Percentiles rank a stretch among this genome's conserved stretches.
These are phyloP conservation scores for Plasmodium yoelii DNA, from an alignment of 169 alveolate species.

Conservation along the genomic window DNA sequence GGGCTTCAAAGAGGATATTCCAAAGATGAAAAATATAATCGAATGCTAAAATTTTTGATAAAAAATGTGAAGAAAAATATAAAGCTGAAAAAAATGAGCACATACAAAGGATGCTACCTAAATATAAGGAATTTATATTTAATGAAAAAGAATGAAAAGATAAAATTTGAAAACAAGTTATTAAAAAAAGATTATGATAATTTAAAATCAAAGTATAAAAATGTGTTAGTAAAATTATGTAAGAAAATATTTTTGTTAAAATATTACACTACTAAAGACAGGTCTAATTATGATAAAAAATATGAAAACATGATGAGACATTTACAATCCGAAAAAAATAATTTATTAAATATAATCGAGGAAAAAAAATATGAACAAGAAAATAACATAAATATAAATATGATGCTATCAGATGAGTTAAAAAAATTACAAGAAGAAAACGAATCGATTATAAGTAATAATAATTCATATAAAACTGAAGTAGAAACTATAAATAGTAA, in stretches of 20 bases:
- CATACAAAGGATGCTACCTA: slow-evolving; percentile 38
- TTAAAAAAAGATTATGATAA: slow-evolving; percentile 23
- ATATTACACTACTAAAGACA: slow-evolving; percentile 41
- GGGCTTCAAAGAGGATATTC: too few species aligned
- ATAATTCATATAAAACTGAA: slow-evolving; percentile 24
- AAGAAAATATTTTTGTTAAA: slow-evolving; percentile 39
- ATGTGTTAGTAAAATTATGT: slow-evolving; percentile 48
- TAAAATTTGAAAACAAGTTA: slow-evolving; percentile 55
- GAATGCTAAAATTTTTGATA: slow-evolving; percentile 29
- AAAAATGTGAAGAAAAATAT: slow-evolving; percentile 50
- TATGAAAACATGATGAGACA: slow-evolving; percentile 75
- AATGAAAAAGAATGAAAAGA: slow-evolving; percentile 52
- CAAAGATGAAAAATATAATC: slow-evolving; percentile 22
- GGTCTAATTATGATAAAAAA: slow-evolving; percentile 31
- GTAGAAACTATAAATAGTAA: slow-evolving; percentile 11
- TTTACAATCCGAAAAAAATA: slow-evolving; percentile 51
- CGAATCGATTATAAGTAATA: slow-evolving; percentile 13
- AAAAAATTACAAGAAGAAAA: slow-evolving; percentile 44
- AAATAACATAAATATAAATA: slow-evolving; percentile 31
- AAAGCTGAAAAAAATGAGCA: slow-evolving; percentile 26
- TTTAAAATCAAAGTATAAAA: slow-evolving; percentile 30
- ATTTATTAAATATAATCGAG: slow-evolving; percentile 36
- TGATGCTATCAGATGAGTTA: slow-evolving; percentile 49
- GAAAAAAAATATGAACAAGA: slow-evolving; percentile 52
- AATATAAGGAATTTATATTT: slow-evolving; percentile 50